Conservation (phyloP, 2,329 filamentous ascomycete species). For the Hymenoscyphus salicellus region DNA sequence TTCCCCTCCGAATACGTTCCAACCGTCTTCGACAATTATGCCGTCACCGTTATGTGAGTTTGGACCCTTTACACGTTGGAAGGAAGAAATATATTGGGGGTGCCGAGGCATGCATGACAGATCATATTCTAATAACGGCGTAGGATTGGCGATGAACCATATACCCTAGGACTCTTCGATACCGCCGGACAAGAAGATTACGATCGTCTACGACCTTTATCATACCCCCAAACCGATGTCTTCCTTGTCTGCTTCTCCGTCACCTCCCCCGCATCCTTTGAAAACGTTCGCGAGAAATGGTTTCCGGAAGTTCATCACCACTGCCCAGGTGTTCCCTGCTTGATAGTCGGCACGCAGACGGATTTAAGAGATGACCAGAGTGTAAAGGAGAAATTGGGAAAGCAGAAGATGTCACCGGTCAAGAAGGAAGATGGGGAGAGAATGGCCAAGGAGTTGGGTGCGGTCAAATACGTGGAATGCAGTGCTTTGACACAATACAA, state of each 20-base stretch:
- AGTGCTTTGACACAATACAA: conserved; percentile 97
- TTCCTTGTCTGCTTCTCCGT: conserved; percentile 99
- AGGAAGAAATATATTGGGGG: not conserved
- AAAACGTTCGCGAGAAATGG: conserved; percentile 99
- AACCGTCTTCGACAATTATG: conserved; percentile 99
- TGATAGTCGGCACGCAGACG: conserved; percentile 96
- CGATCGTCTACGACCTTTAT: conserved; percentile 91
- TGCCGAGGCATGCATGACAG: not conserved
- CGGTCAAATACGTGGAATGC: conserved; percentile 98
- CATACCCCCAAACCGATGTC: conserved; percentile 97
- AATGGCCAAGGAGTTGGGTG: conserved; percentile 96
- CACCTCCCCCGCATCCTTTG: conserved; percentile 94
- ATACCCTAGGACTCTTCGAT: conserved; percentile 95
- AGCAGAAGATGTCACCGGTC: conserved; percentile 95
- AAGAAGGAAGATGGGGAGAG: conserved; percentile 88
- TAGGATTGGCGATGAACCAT: conserved; percentile 98
- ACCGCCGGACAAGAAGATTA: conserved; percentile 99
- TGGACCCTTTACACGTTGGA: conserved; percentile 13
- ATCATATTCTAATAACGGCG: conserved; percentile 15
- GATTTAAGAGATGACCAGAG: conserved; percentile 87
- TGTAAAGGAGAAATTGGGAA: conserved; percentile 85
- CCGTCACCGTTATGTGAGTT: conserved; percentile 97
- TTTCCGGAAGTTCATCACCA: conserved; percentile 98
- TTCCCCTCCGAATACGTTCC: conserved; percentile 99
- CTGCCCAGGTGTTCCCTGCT: conserved; percentile 93